Percentiles rank a stretch among this genome's conserved stretches.
Evolutionary conservation across 345 rosid genomes (phyloP).

Genomic region (Eucalyptus paniculata): DNA sequence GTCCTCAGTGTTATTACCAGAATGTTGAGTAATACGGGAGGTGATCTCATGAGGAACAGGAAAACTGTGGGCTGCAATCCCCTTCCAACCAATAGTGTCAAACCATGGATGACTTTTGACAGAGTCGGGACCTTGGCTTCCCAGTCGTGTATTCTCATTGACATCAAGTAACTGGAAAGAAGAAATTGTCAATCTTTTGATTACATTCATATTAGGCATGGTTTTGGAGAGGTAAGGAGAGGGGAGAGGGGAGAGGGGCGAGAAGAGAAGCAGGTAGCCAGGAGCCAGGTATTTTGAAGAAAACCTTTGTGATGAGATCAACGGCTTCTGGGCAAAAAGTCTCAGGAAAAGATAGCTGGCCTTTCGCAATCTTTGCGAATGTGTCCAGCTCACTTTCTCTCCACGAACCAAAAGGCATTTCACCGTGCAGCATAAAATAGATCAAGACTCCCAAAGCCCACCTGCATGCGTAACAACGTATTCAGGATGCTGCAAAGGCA

Average conservation of each 20-base stretch:
- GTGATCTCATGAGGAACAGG: constrained; percentile 55
- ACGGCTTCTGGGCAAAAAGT: constrained; percentile 47
- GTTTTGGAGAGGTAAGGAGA: neutral
- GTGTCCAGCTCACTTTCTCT: constrained; percentile 73
- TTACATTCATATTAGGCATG: neutral
- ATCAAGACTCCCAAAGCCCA: constrained; percentile 90
- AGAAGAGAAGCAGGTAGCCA: neutral
- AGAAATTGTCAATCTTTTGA: neutral
- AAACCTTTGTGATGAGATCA: constrained; percentile 77
- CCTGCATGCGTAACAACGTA: constrained; percentile 18
- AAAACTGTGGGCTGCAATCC: constrained; percentile 26
- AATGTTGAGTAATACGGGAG: constrained; percentile 34
- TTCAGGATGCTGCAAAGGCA: neutral
- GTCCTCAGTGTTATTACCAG: constrained; percentile 28
- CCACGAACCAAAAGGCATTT: constrained; percentile 86
- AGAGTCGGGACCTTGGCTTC: constrained; percentile 45
- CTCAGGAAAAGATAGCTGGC: constrained; percentile 48
- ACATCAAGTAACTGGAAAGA: constrained; percentile 60
- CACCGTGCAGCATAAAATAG: constrained; percentile 68
- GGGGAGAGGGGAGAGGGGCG: neutral
- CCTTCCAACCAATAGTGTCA: constrained; percentile 45
- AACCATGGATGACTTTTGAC: constrained; percentile 77
- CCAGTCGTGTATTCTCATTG: constrained; percentile 59
- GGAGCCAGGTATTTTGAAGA: neutral
- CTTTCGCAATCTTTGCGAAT: constrained; percentile 66